Evolutionary conservation across 1,284 basidiomycete genomes (phyloP), one percentile per base, ranked within the genome.

Genomic region (Trametes pubescens): DNA sequence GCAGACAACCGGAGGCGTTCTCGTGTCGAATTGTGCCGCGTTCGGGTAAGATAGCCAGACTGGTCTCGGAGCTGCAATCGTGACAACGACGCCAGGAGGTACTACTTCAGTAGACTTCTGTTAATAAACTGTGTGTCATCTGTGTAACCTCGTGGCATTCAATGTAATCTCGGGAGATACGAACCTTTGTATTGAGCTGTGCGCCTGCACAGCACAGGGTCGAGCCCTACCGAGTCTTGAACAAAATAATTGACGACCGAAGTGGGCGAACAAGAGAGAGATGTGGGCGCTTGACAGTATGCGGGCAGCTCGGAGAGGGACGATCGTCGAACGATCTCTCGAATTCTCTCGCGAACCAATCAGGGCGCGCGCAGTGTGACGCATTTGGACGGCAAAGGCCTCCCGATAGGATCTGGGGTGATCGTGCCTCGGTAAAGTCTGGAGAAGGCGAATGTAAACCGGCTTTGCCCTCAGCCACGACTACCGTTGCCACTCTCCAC

Each of bases 361-460:
- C 49, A 66, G 62, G 18, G 32, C 5, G 38, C 62, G 49, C 46
- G 7, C 34, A 29, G 24, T 16, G 11, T 11, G 32, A 34, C 64
- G 13, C 18, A 68, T 62, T 48, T 51, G 66, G 69, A 43, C 49
- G 21, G 51, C 68, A 58, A 65, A 57, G 51, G 62, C 71, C 59
- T 67, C 69, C 69, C 71, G 71, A 72, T 72, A 16, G 11, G 53
- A 69, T 69, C 67, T 67, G 13, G 47, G 35, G 24, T 65, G 65
- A 67, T 67, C 54, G 64, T 62, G 54, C 65, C 57, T 67, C 60
- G 59, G 53, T 44, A 37, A 43, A 56, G 21, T 59, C 51, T 48
- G 24, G 52, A 51, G 61, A 59, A 44, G 9, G 51, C 43, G 40
- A 21, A 24, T 9, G 44, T 18, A 49, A 34, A 38, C 56, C 56